Conservation (phyloP, 495 filamentous ascomycete species). For the Bacidia rubella region DNA sequence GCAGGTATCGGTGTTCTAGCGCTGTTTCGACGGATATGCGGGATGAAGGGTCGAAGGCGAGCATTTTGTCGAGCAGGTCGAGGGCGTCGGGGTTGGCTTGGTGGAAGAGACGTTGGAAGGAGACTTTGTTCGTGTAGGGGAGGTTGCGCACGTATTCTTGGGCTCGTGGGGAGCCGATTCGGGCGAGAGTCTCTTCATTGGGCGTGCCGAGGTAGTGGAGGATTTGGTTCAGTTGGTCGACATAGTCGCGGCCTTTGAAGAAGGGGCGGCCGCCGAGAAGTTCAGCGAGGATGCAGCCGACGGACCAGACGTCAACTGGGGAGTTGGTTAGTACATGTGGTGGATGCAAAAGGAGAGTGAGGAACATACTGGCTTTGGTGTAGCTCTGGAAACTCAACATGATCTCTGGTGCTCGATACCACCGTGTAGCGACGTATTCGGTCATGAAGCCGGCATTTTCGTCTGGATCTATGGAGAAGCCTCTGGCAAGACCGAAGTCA, state of each 20-base stretch:
- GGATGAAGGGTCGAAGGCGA: constrained; percentile 86
- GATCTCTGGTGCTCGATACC: constrained; percentile 97
- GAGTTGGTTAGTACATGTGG: background rate
- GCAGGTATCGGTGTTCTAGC: constrained; percentile 86
- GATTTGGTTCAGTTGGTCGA: constrained; percentile 98
- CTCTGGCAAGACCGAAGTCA: constrained; percentile 91
- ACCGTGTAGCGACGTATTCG: constrained; percentile 95
- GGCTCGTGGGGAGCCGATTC: constrained; percentile 88
- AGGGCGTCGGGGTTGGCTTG: constrained; percentile 93
- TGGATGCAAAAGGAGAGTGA: background rate
- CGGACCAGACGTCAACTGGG: constrained; percentile 96
- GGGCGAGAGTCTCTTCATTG: constrained; percentile 83
- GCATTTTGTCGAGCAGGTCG: constrained; percentile 88
- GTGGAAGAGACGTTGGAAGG: constrained; percentile 79
- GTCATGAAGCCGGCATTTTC: constrained; percentile 99
- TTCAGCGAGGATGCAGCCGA: constrained; percentile 94
- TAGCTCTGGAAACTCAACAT: constrained; percentile 99
- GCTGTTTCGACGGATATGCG: constrained; percentile 89
- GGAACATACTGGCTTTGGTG: constrained; percentile 87
- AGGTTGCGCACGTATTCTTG: constrained; percentile 98
- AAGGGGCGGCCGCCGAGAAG: constrained; percentile 92
- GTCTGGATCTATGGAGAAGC: constrained; percentile 91
- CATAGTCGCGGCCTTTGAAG: constrained; percentile 98
- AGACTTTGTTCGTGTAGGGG: constrained; percentile 86
- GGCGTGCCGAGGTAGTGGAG: constrained; percentile 95